Conservation (phyloP, 2,329 filamentous ascomycete genomes). For the Pseudogymnoascus pannorum region DNA sequence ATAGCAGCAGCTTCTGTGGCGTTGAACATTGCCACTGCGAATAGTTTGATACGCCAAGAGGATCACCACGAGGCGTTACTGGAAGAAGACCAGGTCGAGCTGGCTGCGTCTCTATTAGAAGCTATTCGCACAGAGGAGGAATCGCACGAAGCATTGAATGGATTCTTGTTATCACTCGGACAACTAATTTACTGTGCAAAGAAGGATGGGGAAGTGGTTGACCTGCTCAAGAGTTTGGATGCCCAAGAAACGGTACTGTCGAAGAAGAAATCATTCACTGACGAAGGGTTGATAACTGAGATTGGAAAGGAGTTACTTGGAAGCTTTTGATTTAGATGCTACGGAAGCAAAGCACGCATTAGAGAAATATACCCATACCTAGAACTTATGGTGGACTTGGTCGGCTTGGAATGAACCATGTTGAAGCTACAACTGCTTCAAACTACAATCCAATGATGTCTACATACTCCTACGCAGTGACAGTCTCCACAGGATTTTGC, state of each 20-base stretch:
- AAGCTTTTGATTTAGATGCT: slow-evolving; percentile 15
- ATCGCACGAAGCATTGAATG: slow-evolving; percentile 67
- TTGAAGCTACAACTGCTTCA: not conserved
- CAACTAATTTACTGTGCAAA: slow-evolving; percentile 66
- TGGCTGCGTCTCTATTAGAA: slow-evolving; percentile 75
- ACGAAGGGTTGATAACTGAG: slow-evolving; percentile 49
- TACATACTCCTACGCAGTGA: slow-evolving; percentile 1
- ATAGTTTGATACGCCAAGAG: slow-evolving; percentile 57
- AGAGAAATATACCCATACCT: slow-evolving; percentile 4
- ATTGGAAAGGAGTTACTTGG: slow-evolving; percentile 38
- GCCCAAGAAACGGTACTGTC: slow-evolving; percentile 55
- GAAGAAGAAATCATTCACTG: slow-evolving; percentile 50
- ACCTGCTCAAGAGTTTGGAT: slow-evolving; percentile 72
- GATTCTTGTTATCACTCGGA: slow-evolving; percentile 68
- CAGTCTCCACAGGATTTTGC: not conserved
- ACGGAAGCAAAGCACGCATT: not conserved
- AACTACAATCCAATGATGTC: not conserved
- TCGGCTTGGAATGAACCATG: not conserved
- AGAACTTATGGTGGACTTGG: not conserved
- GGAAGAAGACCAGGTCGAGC: slow-evolving; percentile 68
- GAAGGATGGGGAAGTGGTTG: slow-evolving; percentile 65
- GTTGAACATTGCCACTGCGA: slow-evolving; percentile 70
- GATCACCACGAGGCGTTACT: slow-evolving; percentile 51
- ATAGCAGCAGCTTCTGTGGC: slow-evolving; percentile 76
- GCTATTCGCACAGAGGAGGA: slow-evolving; percentile 52